Conservation (phyloP, 2,329 filamentous ascomycete species). For the Ceratocystis ficicola region DNA sequence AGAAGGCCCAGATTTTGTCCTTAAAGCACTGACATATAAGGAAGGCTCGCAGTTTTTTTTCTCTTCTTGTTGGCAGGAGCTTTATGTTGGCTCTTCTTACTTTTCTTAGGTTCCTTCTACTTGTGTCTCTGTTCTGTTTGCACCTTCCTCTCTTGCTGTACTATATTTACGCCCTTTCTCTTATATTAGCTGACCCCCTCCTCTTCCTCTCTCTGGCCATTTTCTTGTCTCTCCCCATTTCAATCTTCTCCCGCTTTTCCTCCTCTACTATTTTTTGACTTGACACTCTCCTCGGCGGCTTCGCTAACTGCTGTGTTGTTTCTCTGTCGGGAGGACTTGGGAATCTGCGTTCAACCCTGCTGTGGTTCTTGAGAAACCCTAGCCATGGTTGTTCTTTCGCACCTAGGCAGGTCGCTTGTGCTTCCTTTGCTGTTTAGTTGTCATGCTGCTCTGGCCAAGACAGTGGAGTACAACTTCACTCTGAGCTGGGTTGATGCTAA, state of each 20-base stretch:
- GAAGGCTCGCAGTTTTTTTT: conserved; percentile 5
- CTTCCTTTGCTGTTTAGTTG: conserved; percentile 24
- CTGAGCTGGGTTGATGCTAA: conserved; percentile 49
- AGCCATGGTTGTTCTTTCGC: conserved; percentile 10
- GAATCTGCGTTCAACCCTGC: conserved; percentile 9
- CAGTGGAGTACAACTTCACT: conserved; percentile 46
- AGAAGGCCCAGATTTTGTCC: neutral
- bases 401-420: conserved; percentile 11
- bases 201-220: neutral
- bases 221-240: no score
- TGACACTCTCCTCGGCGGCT: neutral
- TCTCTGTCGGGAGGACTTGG: neutral
- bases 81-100: neutral
- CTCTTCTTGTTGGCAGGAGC: conserved; percentile 1
- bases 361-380: neutral
- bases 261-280: neutral
- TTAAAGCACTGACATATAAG: conserved; percentile 14
- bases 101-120: neutral
- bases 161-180: neutral
- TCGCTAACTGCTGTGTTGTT: neutral
- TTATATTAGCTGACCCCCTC: neutral
- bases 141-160: neutral
- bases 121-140: neutral
- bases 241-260: neutral
- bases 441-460: conserved; percentile 27